Conservation (phyloP, 2,329 filamentous ascomycete genomes). For the Cercospora nicotianae region DNA sequence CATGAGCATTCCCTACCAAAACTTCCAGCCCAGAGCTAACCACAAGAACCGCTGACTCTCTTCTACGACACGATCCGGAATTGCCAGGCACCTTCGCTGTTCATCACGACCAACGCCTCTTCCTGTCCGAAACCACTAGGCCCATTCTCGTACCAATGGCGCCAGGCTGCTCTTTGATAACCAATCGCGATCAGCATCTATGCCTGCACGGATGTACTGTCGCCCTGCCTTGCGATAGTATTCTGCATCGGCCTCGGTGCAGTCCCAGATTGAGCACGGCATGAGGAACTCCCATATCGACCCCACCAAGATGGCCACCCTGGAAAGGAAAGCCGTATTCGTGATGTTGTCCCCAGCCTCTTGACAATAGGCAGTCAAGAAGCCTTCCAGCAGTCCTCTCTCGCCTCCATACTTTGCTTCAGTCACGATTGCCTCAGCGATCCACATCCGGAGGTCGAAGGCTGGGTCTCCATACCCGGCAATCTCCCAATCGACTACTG, state of each 20-base stretch:
- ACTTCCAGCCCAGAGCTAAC: neutral
- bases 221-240: neutral
- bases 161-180: neutral
- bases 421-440: constrained; percentile 12
- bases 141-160: neutral
- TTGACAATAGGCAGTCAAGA: neutral
- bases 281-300: neutral
- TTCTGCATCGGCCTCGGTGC: neutral
- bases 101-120: neutral
- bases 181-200: neutral
- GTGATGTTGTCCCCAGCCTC: neutral
- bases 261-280: neutral
- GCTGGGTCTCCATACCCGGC: constrained; percentile 9
- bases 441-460: constrained; percentile 15
- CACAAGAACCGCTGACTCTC: neutral
- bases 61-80: neutral
- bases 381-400: neutral
- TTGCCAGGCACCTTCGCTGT: neutral
- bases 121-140: neutral
- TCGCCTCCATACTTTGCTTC: constrained; percentile 11
- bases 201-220: neutral
- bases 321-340: neutral
- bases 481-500: constrained; percentile 17
- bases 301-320: neutral
- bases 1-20: too few relatives aligned